Evolutionary conservation across 2,329 filamentous ascomycete species (phyloP), one percentile per base, ranked within the genome.

Genomic region (Clonostachys solani): DNA sequence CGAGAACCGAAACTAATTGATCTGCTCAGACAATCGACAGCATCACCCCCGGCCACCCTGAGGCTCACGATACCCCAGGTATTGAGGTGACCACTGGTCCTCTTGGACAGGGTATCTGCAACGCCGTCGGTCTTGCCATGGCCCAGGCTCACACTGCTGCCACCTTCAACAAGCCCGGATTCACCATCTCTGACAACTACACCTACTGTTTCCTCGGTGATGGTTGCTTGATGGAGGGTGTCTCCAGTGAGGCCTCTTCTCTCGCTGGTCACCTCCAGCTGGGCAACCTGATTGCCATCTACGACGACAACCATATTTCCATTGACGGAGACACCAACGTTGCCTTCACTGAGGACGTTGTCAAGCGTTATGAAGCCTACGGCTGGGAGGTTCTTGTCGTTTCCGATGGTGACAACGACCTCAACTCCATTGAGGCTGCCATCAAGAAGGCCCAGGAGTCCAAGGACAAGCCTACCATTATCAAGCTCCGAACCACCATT

Each of bases 291-390:
- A 97, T 97, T 73, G 84, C 83, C 72, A 81, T 99, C 73, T 99
- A 92, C 73, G 94, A 99, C 67, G 94, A 99, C 80, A 99, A 99
- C 83, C 88, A 96, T 72, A 97, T 99, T 66, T 95, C 80, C 61
- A 85, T 84, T 66, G 94, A 99, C 66, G 94, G 94, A 72, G 87
- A 96, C 79, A 97, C 88, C 75, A 94, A 94, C 76, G 85, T 83
- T 65, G 87, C 94, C 57, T 97, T 99, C 80, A 99, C 94, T 51
- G 94, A 99, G 78, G 92, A 99, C 60, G 92, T 97, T 52, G 70
- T 80, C 62, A 94, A 95, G 83, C 86, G 92, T 65, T 97, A 97
- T 71, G 90, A 97, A 78, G 70, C 94, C 52, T 99, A 96, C 72
- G 94, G 92, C 76, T 99, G 94, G 94, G 91, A 99, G 73, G 84